Evolutionary conservation across 768 basidiomycete genomes (phyloP), one percentile per base, ranked within the genome.

Genomic region (Roridomyces roridus): DNA sequence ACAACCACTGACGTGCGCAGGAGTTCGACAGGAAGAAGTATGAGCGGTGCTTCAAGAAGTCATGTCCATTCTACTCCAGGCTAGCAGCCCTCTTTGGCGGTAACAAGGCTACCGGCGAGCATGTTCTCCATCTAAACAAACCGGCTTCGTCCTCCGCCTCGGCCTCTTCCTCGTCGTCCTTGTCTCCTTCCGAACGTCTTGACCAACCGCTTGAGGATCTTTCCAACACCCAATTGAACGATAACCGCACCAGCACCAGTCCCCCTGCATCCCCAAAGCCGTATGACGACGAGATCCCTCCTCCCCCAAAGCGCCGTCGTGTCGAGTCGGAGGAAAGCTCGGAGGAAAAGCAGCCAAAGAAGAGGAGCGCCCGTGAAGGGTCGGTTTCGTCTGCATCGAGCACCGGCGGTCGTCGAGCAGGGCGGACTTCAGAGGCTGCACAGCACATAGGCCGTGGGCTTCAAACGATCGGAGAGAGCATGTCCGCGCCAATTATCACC

Each of bases 401-500:
- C 35, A 47, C 54, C 20, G 37, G 36, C n/a, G 34, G 36, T 37
- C 34, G 29, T 34, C 40, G 46, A n/a, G 34, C 17, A 6, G 28
- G 45, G 28, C 55, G 55, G 11, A 56, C 23, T 8, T 31, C 46
- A 7, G 47, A 56, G 21, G 40, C 31, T 15, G 47, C 35, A 9
- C 41, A 12, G 6, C 25, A 56, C 15, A 56, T 56, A 18, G 47
- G 46, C 2, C 25, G 21, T 23, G 35, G 53, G 18, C 34, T 56
- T 26, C 37, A 31, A 15, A 10, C 17, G 5, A 46, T 55, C 14
- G 53, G 47, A n/a, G 26, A 57, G 21, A 34, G 43, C 26, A 44
- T 57, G 35, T 57, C 56, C 9, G 56, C 49, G 7, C 49, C 56
- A 17, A 48, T 56, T n/a, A 41, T 56, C 56, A 51, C 49, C 21